Evolutionary conservation across 164 flowering plant species (phyloP).

Genomic region (Umbilicus rupestris): DNA sequence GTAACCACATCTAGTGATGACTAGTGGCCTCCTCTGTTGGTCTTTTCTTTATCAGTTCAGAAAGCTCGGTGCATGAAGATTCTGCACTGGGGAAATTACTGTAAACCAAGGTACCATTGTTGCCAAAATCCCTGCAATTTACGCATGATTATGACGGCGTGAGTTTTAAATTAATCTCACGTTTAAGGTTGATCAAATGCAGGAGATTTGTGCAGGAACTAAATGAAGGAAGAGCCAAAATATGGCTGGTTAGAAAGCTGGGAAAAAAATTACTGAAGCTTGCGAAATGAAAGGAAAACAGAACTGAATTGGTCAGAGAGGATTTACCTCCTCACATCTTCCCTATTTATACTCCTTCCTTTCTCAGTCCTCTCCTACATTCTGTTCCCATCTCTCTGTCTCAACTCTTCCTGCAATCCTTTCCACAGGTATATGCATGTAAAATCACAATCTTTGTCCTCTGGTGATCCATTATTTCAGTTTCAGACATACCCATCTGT

Average conservation of each 20-base stretch:
- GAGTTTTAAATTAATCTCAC: no score
- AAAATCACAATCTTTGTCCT: not conserved
- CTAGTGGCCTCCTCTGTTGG: no score
- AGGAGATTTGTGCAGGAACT: not conserved
- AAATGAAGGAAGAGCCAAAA: slow-evolving; percentile 1
- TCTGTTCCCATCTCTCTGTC: not conserved
- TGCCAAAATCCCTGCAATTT: no score
- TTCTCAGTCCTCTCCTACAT: not conserved
- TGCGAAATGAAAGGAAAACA: not conserved
- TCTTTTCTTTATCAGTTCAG: no score
- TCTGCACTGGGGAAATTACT: no score
- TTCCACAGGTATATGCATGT: not conserved
- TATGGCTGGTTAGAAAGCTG: not conserved
- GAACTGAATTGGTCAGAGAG: not conserved
- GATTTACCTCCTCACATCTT: slow-evolving; percentile 1
- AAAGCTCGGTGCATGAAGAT: no score
- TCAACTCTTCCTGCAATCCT: not conserved
- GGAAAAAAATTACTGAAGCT: not conserved
- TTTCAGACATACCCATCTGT: not conserved
- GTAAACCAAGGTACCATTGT: no score
- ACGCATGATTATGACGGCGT: no score
- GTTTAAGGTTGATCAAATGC: not conserved
- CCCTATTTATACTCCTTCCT: slow-evolving; percentile 3
- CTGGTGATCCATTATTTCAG: not conserved
- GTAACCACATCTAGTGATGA: no score